phyloP scores from a whole-genome alignment of 139 green algal genomes.

The Gonium pectorale region DNA sequence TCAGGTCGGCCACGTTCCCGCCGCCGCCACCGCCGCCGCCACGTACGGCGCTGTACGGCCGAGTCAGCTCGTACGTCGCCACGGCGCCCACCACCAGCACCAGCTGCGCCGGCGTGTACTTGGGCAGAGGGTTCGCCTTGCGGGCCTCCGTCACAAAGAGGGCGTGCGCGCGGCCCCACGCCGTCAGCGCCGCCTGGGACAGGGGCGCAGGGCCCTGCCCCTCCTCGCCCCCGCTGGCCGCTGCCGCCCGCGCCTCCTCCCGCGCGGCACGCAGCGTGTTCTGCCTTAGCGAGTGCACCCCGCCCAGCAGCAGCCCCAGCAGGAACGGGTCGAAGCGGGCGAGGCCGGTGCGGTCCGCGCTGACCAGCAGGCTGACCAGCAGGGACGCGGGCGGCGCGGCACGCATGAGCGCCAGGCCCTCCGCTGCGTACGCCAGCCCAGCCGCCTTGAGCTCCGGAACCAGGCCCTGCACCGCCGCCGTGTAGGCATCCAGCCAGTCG shows the following conservation, averaged over 20 bases:
- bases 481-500: not conserved
- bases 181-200: not conserved
- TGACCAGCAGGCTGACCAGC: not conserved
- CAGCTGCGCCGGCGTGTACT: slow-evolving; percentile 1
- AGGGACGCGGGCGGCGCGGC: not conserved
- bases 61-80: not conserved
- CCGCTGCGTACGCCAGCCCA: not conserved
- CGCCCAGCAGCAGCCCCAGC: slow-evolving; percentile 27
- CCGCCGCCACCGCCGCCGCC: not conserved
- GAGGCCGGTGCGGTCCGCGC: not conserved
- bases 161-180: not conserved
- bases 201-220: not conserved
- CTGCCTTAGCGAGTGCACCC: not conserved
- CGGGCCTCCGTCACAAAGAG: not conserved
- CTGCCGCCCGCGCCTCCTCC: not conserved
- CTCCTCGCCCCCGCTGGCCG: not conserved
- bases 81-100: not conserved
- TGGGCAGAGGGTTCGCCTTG: not conserved
- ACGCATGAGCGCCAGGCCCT: not conserved
- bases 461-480: not conserved
- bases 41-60: not conserved
- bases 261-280: not conserved
- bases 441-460: not conserved
- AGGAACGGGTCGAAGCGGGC: not conserved
- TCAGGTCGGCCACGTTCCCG: not conserved